Evolutionary conservation across 805 yeast species (phyloP).

Genomic region (Pichia occidentalis): DNA sequence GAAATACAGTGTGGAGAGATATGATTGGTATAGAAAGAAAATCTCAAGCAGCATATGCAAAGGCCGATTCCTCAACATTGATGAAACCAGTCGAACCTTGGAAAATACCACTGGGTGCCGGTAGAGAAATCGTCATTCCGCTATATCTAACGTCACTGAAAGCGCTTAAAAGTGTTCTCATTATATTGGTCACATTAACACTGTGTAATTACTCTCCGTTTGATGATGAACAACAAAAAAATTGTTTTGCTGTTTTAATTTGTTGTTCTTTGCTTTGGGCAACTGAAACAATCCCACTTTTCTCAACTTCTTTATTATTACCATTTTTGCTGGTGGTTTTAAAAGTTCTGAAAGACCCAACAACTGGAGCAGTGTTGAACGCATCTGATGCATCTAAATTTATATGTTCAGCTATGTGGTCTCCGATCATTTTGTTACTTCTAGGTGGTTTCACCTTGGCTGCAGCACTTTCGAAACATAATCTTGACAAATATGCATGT

Average conservation of each 20-base stretch:
- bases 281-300: slow-evolving; percentile 87
- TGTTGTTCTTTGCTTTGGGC: slow-evolving; percentile 91
- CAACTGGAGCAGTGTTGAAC: slow-evolving; percentile 42
- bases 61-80: slow-evolving; percentile 10
- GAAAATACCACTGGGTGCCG: slow-evolving; percentile 26
- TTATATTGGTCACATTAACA: slow-evolving; percentile 42
- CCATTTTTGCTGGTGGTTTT: slow-evolving; percentile 76
- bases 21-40: slow-evolving; percentile 87
- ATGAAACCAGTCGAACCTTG: slow-evolving; percentile 18
- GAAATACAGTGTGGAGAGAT: slow-evolving; percentile 97
- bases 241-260: slow-evolving; percentile 78
- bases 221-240: slow-evolving; percentile 53
- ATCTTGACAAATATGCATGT: slow-evolving; percentile 79
- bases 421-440: slow-evolving; percentile 81
- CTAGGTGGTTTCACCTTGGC: slow-evolving; percentile 94
- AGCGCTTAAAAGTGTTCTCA: slow-evolving; percentile 39
- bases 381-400: slow-evolving; percentile 70
- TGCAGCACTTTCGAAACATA: slow-evolving; percentile 87
- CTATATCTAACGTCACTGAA: slow-evolving; percentile 33
- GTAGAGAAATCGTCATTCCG: slow-evolving; percentile 28
- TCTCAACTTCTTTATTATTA: slow-evolving; percentile 77
- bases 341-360: slow-evolving; percentile 57
- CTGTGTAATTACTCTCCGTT: slow-evolving; percentile 52
- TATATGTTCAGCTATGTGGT: slow-evolving; percentile 89
- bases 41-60: slow-evolving; percentile 61